These are phyloP conservation scores for Colletotrichum orbiculare DNA, from an alignment of 2,329 filamentous ascomycete species.

Conservation along the genomic window DNA sequence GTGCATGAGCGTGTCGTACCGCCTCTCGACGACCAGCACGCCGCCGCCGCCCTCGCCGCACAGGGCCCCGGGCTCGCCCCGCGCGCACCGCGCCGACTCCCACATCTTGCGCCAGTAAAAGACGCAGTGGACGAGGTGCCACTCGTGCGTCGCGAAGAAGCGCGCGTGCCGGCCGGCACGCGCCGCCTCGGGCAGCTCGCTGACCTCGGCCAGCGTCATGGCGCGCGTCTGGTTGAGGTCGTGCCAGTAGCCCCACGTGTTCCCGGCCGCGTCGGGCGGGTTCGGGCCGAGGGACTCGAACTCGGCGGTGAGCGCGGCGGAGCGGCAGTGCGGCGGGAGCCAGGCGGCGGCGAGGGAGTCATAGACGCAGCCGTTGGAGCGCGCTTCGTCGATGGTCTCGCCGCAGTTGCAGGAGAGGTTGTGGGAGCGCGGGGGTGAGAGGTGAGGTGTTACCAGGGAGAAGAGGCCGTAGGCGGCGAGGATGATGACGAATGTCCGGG, in stretches of 20 bases:
- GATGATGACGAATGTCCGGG: background rate
- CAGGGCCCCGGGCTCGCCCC: background rate
- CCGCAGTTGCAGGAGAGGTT: slow-evolving; percentile 46
- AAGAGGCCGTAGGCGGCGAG: background rate
- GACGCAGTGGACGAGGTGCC: slow-evolving; percentile 47
- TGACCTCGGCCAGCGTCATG: slow-evolving; percentile 39
- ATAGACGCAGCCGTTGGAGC: slow-evolving; percentile 44
- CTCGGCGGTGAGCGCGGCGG: slow-evolving; percentile 46
- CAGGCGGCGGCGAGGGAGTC: slow-evolving; percentile 48
- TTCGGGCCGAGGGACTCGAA: slow-evolving; percentile 46
- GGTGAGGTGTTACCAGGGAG: background rate
- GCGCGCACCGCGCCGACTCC: slow-evolving; percentile 16
- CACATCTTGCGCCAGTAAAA: slow-evolving; percentile 48
- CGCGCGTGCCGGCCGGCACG: slow-evolving; percentile 28
- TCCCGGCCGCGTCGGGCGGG: slow-evolving; percentile 38
- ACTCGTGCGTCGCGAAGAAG: slow-evolving; percentile 40
- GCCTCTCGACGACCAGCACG: slow-evolving; percentile 17
- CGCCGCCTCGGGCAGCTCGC: slow-evolving; percentile 24
- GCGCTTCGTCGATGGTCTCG: slow-evolving; percentile 42
- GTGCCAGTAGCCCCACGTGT: slow-evolving; percentile 46
- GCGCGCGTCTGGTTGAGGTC: slow-evolving; percentile 41
- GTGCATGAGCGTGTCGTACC: slow-evolving; percentile 24
- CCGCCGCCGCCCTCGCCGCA: slow-evolving; percentile 20
- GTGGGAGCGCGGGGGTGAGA: background rate
- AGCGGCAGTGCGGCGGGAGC: slow-evolving; percentile 48